Percentiles rank a stretch among this genome's conserved stretches.
These are phyloP conservation scores for Colletotrichum noveboracense DNA, from an alignment of 2,329 filamentous ascomycete species.

Conservation along the genomic window DNA sequence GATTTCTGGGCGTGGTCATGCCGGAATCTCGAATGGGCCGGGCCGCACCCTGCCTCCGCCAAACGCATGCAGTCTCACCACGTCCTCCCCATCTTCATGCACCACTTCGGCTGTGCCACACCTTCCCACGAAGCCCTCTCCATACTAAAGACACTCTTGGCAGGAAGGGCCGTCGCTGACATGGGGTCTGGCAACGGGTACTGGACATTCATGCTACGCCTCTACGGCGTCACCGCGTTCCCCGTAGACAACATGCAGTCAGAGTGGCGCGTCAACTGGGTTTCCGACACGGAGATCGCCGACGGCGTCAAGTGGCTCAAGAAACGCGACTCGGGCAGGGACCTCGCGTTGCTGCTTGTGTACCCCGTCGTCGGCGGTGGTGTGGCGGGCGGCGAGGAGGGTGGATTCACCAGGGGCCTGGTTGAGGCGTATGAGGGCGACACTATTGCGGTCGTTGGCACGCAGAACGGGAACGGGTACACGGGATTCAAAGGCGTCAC, in stretches of 20 bases:
- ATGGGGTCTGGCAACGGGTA: conserved; percentile 77
- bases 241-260: conserved; percentile 73
- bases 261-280: conserved; percentile 73
- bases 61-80: conserved; percentile 66
- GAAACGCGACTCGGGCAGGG: conserved; percentile 51
- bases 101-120: conserved; percentile 78
- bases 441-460: conserved; percentile 74
- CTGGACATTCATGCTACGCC: conserved; percentile 74
- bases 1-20: conserved; percentile 72
- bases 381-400: conserved; percentile 67
- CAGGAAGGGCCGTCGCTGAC: conserved; percentile 63
- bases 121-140: conserved; percentile 71
- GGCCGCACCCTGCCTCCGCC: conserved; percentile 58
- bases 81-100: conserved; percentile 75
- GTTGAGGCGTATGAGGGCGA: conserved; percentile 67
- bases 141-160: conserved; percentile 62
- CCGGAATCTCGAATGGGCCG: conserved; percentile 68
- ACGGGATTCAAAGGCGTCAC: conserved; percentile 70
- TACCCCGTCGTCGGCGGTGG: conserved; percentile 73
- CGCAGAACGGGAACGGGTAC: conserved; percentile 77
- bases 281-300: conserved; percentile 66
- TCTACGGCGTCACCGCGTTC: conserved; percentile 57
- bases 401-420: conserved; percentile 68
- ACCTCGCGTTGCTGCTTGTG: conserved; percentile 70
- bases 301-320: conserved; percentile 67